Base-by-base conservation (phyloP, 2,329 filamentous ascomycete genomes). In the Penicillium corylophilum region DNA sequence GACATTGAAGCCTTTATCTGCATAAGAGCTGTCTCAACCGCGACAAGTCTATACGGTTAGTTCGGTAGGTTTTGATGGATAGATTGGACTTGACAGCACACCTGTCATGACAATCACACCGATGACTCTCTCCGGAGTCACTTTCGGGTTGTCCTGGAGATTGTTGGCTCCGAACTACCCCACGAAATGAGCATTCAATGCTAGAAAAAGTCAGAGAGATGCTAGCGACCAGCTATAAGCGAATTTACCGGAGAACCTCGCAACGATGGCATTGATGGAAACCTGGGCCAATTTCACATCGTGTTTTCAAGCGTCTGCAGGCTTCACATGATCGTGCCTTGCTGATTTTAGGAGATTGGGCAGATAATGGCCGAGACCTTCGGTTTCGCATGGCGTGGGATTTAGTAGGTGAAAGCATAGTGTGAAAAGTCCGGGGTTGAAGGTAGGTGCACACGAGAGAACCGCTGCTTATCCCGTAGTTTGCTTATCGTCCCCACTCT, bases 301-400 rank as follows among this genome's bases (percentile, higher is more conserved):
- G 48, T 43, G 58, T 61, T 46, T 61, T 59, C 18, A 61, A 26
- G 15, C 58, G 58, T 13, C 56, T 52, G 36, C 56, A 61, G n/a
- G 52, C 48, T 39, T 59, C 52, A 31, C 58, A 61, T 7, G 58
- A 59, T 23, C 48, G 35, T 9, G 42, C 51, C 43, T 56, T 54
- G 42, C 47, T 56, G 16, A 23, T 16, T 40, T 44, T 50, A 16
- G 29, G 16, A 15, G 46, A 29, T 38, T 18, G 16, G 16, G 35
- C 18, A 18, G 35, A 10, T 12, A 20, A 4, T 12, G 35, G 16
- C 18, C 18, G 16, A 5, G 35, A 8, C 18, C 13, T 38, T 38
- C 18, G 12, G 16, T 10, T 13, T 38, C 18, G 18, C 35, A 38
- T 20, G 9, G 16, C 18, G 9, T 13, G 4, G 18, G 35, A 22